Conservation (phyloP, 2,329 filamentous ascomycete genomes). For the Zymoseptoria tritici region DNA sequence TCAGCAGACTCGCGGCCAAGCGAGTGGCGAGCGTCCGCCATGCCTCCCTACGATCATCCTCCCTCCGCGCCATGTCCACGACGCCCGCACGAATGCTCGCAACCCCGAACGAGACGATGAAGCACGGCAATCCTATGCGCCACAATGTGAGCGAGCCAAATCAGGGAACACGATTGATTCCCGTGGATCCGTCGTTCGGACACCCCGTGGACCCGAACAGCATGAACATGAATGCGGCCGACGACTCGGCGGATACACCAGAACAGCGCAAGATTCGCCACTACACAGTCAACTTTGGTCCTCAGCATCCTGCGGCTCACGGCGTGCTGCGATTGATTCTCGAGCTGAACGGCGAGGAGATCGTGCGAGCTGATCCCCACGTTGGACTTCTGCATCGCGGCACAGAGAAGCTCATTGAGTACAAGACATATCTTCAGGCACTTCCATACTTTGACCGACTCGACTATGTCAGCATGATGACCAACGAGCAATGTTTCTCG, state of each 20-base stretch:
- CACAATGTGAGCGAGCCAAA: constrained; percentile 27
- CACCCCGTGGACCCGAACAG: constrained; percentile 40
- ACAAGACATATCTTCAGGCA: constrained; percentile 98
- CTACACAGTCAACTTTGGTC: constrained; percentile 99
- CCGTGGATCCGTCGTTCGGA: constrained; percentile 58
- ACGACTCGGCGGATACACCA: constrained; percentile 40
- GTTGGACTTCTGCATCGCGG: constrained; percentile 93
- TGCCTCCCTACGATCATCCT: constrained; percentile 33
- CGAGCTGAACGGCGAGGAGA: constrained; percentile 95
- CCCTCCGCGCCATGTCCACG: constrained; percentile 58
- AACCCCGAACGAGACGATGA: constrained; percentile 37
- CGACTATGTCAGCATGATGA: constrained; percentile 99
- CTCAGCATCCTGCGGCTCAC: constrained; percentile 96
- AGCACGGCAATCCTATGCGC: constrained; percentile 8
- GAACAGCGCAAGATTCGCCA: constrained; percentile 83
- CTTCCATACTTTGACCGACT: constrained; percentile 97
- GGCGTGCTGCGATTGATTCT: constrained; percentile 96
- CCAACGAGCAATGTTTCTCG: constrained; percentile 96
- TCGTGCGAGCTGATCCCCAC: constrained; percentile 91
- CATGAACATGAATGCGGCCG: constrained; percentile 37
- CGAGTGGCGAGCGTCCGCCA: constrained; percentile 44
- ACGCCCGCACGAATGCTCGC: constrained; percentile 57
- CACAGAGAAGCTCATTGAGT: constrained; percentile 99
- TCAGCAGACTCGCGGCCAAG: constrained; percentile 66
- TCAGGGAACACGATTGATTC: constrained; percentile 54